Base-by-base conservation (phyloP, 495 filamentous ascomycete species). In the Podospora pseudoanserina region DNA sequence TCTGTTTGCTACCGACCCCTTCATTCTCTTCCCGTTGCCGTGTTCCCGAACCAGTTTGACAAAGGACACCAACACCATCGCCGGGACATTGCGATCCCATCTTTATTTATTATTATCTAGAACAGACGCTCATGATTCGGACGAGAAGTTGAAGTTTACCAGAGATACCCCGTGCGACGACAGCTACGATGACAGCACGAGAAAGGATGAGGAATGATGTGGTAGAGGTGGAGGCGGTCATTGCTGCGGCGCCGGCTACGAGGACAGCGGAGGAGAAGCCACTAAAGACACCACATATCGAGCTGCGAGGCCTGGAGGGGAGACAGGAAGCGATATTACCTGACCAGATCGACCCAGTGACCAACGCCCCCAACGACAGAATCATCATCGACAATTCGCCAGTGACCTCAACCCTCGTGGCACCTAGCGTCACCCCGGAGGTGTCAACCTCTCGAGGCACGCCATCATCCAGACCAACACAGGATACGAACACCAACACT, bases 401-500 rank as follows among this genome's bases (percentile, higher is more conserved):
- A 23, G 23, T 23, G 23, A 23, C 23, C 23, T 23, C 23, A 23
- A 23, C 23, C 23, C 23, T 23, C 23, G 23, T 23, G 23, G 23
- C 23, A 23, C 23, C 23, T 23, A 23, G 23, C 23, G 23, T 23
- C 23, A 49, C 39, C 15, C 39, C 39, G 13, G 39, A 13, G 9
- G 39, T 49, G 39, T 11, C 30, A 39, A 16, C 27, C 9, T 28
- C 55, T 9, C 55, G 3, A 5, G 57, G 57, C 20, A 65, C 49
- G n/a, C 30, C 30, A 18, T 26, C 58, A 6, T 19, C 32, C 16
- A 63, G 69, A 64, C 68, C 71, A 5, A 71, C 78, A 9, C 34
- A 72, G 54, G 66, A 62, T 0, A 23, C 65, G 1, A 39, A 78
- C 3, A 65, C 77, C 74, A 0, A 64, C 78, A 15, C 70, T 75